These are phyloP conservation scores for Skeletonema grethae DNA, from an alignment of 108 stramenopile species.

Conservation along the genomic window DNA sequence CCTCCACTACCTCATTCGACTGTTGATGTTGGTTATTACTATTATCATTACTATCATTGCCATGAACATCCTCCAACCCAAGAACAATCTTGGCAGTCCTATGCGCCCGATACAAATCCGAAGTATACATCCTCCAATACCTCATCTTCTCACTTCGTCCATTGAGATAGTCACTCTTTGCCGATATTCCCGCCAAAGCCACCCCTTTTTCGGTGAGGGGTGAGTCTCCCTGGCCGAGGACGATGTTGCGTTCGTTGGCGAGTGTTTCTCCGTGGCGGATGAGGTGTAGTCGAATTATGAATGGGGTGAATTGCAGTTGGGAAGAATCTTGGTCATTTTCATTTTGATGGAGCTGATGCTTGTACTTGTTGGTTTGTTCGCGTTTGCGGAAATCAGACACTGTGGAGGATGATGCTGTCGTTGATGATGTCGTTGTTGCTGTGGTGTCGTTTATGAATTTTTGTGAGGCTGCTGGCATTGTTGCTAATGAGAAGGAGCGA, in stretches of 20 bases:
- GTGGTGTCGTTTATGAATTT: background rate
- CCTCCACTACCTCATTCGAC: background rate
- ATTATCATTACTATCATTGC: no score
- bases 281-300: conserved; percentile 45
- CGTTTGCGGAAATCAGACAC: no score
- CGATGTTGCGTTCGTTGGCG: conserved; percentile 51
- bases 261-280: conserved; percentile 71
- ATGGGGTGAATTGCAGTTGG: background rate
- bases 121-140: conserved; percentile 55
- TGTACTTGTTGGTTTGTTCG: no score
- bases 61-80: conserved; percentile 20
- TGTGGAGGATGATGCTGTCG: background rate
- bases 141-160: background rate
- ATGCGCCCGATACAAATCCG: conserved; percentile 54
- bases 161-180: conserved; percentile 24
- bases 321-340: no score
- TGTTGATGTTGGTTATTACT: background rate
- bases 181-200: conserved; percentile 22
- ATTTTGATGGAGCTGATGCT: no score
- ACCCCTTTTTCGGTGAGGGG: conserved; percentile 50
- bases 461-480: background rate
- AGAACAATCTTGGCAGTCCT: conserved; percentile 51
- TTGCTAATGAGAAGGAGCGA: background rate
- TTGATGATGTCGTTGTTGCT: no score
- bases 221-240: conserved; percentile 62